Evolutionary conservation across 2,329 filamentous ascomycete species (phyloP).

Genomic region (Pestalotiopsis sp.): DNA sequence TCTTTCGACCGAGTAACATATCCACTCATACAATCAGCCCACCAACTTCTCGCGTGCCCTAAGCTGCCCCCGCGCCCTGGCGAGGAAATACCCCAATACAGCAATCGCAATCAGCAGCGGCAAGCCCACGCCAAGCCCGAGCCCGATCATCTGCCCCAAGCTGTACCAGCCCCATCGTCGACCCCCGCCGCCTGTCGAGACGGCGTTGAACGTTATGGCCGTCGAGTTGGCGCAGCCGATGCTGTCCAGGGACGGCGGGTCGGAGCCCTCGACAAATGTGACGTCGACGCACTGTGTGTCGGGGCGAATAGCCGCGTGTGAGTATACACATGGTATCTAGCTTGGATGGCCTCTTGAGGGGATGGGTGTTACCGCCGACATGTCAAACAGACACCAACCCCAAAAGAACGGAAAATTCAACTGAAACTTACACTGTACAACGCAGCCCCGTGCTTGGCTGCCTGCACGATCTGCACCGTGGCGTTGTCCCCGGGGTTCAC

Average conservation of each 20-base stretch:
- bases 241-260: constrained; percentile 32
- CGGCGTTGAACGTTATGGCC: constrained; percentile 48
- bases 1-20: not conserved
- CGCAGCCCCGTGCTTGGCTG: constrained; percentile 67
- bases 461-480: constrained; percentile 72
- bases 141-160: constrained; percentile 4
- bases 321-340: too few species aligned
- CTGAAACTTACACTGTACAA: constrained; percentile 51
- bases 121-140: constrained; percentile 2
- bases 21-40: not conserved
- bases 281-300: constrained; percentile 11
- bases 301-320: not conserved
- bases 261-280: constrained; percentile 1
- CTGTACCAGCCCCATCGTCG: not conserved
- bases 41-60: not conserved
- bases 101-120: not conserved
- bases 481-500: constrained; percentile 67
- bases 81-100: not conserved
- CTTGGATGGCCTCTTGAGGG: not conserved
- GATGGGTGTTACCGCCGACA: too few species aligned
- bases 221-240: constrained; percentile 64
- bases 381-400: not conserved
- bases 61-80: not conserved
- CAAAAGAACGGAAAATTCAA: constrained; percentile 34
- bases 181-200: not conserved